Percentiles rank a stretch among this genome's conserved stretches.
Conservation (phyloP, 495 filamentous ascomycete species). For the Daldinia childiae region DNA sequence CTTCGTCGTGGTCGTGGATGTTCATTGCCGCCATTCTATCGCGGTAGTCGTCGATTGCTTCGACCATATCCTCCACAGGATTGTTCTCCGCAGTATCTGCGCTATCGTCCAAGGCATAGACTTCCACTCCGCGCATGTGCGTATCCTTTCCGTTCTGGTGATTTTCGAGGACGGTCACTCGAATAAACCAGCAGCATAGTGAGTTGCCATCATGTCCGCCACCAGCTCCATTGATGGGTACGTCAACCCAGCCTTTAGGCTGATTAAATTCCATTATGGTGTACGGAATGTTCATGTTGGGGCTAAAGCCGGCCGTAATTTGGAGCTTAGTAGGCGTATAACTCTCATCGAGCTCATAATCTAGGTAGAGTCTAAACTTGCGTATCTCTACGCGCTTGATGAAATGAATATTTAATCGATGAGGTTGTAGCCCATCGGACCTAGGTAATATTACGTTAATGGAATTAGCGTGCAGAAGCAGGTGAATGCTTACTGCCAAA, state of each 20-base stretch:
- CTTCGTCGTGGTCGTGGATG: conserved; percentile 47
- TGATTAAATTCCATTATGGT: conserved; percentile 78
- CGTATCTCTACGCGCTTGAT: conserved; percentile 89
- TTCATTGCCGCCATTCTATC: conserved; percentile 32
- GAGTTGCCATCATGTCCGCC: conserved; percentile 71
- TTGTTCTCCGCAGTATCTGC: conserved; percentile 45
- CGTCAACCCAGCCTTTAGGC: conserved; percentile 89
- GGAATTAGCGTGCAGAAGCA: neutral
- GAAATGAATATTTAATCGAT: conserved; percentile 94
- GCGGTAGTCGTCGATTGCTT: conserved; percentile 39
- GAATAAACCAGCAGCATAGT: conserved; percentile 84
- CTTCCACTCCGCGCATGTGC: conserved; percentile 91
- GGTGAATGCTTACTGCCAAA: conserved; percentile 77
- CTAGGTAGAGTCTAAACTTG: conserved; percentile 83
- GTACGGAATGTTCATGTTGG: conserved; percentile 87
- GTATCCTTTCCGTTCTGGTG: conserved; percentile 99
- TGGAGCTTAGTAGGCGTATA: conserved; percentile 96
- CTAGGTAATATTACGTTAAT: conserved; percentile 47
- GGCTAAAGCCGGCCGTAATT: conserved; percentile 84
- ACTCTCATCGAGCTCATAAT: conserved; percentile 90
- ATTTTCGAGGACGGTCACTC: conserved; percentile 89
- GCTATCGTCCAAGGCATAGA: conserved; percentile 78
- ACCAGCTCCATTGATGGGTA: conserved; percentile 76
- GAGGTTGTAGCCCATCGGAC: conserved; percentile 95
- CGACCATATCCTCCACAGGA: conserved; percentile 45